Percentiles rank a stretch among this genome's conserved stretches.
phyloP scores from a whole-genome alignment of 2,329 filamentous ascomycete species.

The Colletotrichum noveboracense region DNA sequence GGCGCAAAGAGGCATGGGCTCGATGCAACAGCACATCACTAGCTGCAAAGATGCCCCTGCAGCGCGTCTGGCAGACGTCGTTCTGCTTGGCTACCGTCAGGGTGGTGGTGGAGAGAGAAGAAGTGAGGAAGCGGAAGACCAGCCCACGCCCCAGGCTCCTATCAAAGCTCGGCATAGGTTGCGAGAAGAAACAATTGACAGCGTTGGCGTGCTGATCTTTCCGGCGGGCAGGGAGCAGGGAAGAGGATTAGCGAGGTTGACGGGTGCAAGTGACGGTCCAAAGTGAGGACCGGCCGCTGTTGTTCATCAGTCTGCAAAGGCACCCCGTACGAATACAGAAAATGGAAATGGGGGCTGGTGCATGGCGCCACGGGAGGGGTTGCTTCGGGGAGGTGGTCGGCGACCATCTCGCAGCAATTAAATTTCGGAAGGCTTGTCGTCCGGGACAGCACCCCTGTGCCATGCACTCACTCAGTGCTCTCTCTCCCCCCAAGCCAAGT shows the following conservation, averaged over 20 bases:
- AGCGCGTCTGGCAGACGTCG: background rate
- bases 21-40: background rate
- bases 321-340: background rate
- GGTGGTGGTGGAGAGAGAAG: background rate
- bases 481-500: background rate
- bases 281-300: background rate
- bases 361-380: background rate
- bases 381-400: constrained; percentile 5
- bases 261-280: background rate
- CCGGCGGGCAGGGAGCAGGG: background rate
- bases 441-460: constrained; percentile 3
- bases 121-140: background rate
- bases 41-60: background rate
- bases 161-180: background rate
- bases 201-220: constrained; percentile 9
- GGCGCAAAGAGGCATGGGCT: background rate
- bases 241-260: background rate
- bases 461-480: background rate
- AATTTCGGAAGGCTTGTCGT: constrained; percentile 17
- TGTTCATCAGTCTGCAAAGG: background rate
- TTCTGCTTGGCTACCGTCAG: background rate
- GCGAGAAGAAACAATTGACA: constrained; percentile 10
- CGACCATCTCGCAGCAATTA: constrained; percentile 15
- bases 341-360: background rate
- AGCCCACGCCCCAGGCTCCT: background rate